phyloP scores from a whole-genome alignment of 2,329 filamentous ascomycete genomes.

The Paramyrothecium sp. region DNA sequence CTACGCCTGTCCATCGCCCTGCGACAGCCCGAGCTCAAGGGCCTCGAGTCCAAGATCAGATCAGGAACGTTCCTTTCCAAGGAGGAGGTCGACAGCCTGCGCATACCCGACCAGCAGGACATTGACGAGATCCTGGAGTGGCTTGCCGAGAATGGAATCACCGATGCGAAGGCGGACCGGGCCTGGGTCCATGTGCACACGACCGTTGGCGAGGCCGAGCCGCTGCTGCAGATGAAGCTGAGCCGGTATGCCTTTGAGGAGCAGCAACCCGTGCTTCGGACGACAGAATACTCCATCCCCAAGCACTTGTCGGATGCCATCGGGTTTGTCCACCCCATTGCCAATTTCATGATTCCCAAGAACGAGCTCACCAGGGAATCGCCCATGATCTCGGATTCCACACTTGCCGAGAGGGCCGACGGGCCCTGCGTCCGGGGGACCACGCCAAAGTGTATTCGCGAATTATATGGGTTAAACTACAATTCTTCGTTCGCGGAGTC shows the following conservation, averaged over 20 bases:
- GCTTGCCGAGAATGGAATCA: constrained; percentile 37
- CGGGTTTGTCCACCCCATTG: constrained; percentile 46
- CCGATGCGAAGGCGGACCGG: constrained; percentile 26
- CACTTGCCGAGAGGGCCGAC: constrained; percentile 10
- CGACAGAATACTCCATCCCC: constrained; percentile 43
- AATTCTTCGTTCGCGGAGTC: constrained; percentile 24
- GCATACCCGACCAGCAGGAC: constrained; percentile 29
- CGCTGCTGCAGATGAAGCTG: constrained; percentile 39
- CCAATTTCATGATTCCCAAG: constrained; percentile 47
- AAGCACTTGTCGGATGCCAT: constrained; percentile 34
- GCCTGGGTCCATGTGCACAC: constrained; percentile 42
- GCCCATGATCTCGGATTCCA: constrained; percentile 4
- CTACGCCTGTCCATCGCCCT: constrained; percentile 30
- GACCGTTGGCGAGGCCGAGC: constrained; percentile 35
- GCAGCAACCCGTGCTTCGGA: constrained; percentile 37
- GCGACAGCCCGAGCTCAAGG: constrained; percentile 26
- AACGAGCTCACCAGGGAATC: constrained; percentile 20
- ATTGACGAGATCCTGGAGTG: constrained; percentile 37
- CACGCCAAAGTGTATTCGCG: constrained; percentile 38
- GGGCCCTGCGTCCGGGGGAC: constrained; percentile 29
- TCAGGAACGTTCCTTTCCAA: constrained; percentile 28
- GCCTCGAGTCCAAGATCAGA: constrained; percentile 20
- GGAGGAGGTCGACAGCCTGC: constrained; percentile 33
- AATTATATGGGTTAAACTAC: constrained; percentile 45
- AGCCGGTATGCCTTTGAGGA: constrained; percentile 39